Conservation (phyloP, 1,284 basidiomycete species). For the Pseudozyma sp. region DNA sequence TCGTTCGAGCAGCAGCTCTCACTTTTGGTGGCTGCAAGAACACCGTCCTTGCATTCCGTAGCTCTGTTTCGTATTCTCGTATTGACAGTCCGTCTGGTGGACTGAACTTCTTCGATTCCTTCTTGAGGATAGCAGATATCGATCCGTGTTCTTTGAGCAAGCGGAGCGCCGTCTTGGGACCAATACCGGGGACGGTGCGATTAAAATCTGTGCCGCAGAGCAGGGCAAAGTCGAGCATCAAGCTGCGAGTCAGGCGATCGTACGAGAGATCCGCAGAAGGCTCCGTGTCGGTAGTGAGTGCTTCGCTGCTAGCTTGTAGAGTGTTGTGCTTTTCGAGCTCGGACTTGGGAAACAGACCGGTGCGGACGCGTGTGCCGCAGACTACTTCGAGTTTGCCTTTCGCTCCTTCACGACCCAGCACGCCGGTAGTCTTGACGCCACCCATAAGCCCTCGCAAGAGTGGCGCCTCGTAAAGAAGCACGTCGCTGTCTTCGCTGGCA, state of each 20-base stretch:
- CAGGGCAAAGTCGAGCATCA: constrained; percentile 65
- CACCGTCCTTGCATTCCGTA: constrained; percentile 53
- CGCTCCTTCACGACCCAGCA: constrained; percentile 13
- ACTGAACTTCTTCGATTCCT: constrained; percentile 33
- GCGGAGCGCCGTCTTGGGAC: constrained; percentile 46
- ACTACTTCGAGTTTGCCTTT: constrained; percentile 54
- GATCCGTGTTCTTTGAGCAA: constrained; percentile 55
- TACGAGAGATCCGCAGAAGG: constrained; percentile 2
- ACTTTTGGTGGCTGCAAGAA: constrained; percentile 59
- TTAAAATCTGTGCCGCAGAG: constrained; percentile 68
- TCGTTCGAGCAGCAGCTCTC: constrained; percentile 28
- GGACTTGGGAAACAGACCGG: constrained; percentile 40
- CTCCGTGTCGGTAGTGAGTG: background rate
- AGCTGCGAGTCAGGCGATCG: constrained; percentile 29
- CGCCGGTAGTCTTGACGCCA: constrained; percentile 17
- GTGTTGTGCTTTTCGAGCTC: constrained; percentile 23
- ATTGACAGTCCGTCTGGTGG: constrained; percentile 56
- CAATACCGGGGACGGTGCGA: constrained; percentile 62
- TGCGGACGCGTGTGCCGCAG: constrained; percentile 45
- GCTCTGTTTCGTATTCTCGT: constrained; percentile 57
- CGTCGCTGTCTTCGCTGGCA: constrained; percentile 68
- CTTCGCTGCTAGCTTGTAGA: background rate
- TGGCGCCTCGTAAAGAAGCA: constrained; percentile 66
- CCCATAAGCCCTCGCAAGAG: constrained; percentile 64
- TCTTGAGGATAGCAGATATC: constrained; percentile 45